Base-by-base conservation (phyloP, 805 yeast genomes). In the Scheffersomyces coipomensis region DNA sequence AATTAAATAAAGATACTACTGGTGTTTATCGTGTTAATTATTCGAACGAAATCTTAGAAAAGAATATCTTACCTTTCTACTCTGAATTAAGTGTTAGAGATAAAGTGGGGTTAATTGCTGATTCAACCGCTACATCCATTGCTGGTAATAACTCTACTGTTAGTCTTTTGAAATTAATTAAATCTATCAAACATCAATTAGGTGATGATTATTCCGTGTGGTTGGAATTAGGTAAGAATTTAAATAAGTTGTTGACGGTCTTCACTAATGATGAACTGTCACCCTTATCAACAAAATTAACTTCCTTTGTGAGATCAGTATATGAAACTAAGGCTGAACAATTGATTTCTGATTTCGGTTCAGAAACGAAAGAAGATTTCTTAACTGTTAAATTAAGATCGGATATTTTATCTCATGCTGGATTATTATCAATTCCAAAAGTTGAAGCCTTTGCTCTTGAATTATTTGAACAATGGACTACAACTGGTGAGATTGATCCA, bases 1-100 rank as follows among this genome's bases (percentile, higher is more conserved):
- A 77, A 52, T 51, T 79, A 43, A 79, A 79, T 56, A 68, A 67
- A 33, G 71, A 75, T 43, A 64, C 78, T 1, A 55, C 55, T 19
- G 84, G 82, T 1, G 76, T 76, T 32, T 77, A 73, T 49, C 68
- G 84, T 39, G 81, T 78, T 32, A 65, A 71, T 45, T 79, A 79
- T 52, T 70, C 72, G n/a, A 57, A 68, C 1, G 48, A 53, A 4
- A 51, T 74, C 15, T 59, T 78, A 48, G 54, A 67, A 12, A 53
- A 62, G 5, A 64, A 72, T 37, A 61, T 77, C 19, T 53, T 68
- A 24, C 58, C 67, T 1, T 58, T 70, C 44, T 50, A 76, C 29
- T 53, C 52, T 13, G 42, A 55, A 19, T 54, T 78, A 22, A 58
- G 76, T 3, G 54, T 74, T 3, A 68, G 66, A 38, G 83, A 79